Conservation (phyloP, 331 rosid genomes). For the Cydonia oblonga region DNA sequence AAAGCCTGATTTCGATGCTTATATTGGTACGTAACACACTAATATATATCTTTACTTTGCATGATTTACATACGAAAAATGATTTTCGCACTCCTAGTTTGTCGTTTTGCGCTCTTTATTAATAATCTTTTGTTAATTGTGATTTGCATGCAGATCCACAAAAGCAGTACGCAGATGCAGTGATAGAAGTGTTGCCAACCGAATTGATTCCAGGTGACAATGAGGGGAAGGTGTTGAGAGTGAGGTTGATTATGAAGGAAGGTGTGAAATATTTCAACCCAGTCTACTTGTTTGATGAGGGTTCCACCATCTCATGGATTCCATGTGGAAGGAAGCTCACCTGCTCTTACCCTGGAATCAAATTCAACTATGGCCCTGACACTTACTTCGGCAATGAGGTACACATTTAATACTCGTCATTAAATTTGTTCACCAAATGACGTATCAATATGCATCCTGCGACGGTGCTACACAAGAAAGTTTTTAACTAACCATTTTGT, state of each 20-base stretch:
- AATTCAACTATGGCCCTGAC: conserved; percentile 80
- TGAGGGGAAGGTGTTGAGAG: conserved; percentile 87
- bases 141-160: conserved; percentile 56
- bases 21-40: conserved; percentile 43
- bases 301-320: conserved; percentile 89
- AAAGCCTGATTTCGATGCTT: conserved; percentile 95
- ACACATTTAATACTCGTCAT: neutral
- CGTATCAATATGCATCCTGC: too few species aligned
- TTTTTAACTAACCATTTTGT: neutral
- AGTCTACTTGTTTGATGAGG: conserved; percentile 92
- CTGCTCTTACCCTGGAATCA: conserved; percentile 99
- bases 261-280: conserved; percentile 74
- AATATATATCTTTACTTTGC: too few species aligned
- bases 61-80: neutral
- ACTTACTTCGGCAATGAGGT: conserved; percentile 71
- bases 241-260: conserved; percentile 83
- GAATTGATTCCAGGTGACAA: conserved; percentile 79
- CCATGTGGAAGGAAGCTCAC: conserved; percentile 99
- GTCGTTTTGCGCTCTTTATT: neutral
- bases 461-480: neutral
- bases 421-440: neutral
- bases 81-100: neutral
- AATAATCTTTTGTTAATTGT: neutral
- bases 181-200: conserved; percentile 94
- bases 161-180: conserved; percentile 95